Base-by-base conservation (phyloP, 352 stramenopile genomes). In the Nothophytophthora sp. region DNA sequence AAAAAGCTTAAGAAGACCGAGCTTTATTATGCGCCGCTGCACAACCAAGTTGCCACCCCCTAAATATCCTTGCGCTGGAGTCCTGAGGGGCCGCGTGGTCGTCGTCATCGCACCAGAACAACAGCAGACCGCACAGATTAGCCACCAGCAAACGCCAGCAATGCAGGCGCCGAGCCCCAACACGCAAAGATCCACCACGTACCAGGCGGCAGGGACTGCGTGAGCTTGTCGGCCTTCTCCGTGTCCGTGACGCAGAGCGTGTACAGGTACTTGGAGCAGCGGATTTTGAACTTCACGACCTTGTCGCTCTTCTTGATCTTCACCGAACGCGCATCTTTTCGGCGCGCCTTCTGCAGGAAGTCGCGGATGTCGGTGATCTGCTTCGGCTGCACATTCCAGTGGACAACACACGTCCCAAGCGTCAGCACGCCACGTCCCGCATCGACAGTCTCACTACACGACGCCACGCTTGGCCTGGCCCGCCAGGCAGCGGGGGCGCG, bases 211-310 rank as follows among this genome's bases (percentile, higher is more conserved):
- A 99, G 86, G 58, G 95, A 99, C 86, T 99, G 97, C 55, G 96
- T 99, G 53, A 99, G 92, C 88, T 99, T 99, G 73, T 99, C 96
- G 23, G 97, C 97, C 95, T 99, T 99, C 78, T 99, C 96, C 42
- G 86, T 90, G 83, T 99, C 97, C 36, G 88, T 96, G 47, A 99
- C 96, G 56, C 95, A 96, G 25, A 99, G 83, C 50, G 97, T 99
- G 88, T 99, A 99, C 66, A 99, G 86, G 76, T 99, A 98, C 76
- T 95, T 96, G 67, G 89, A 98, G 96, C 97, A 99, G 69, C 97
- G 95, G 76, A 99, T 99, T 91, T 99, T 99, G 90, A 99, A 99
- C 91, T 99, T 99, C 74, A 97, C 98, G 51, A 98, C 88, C 73
- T 92, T 78, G 63, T 89, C 81, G 60, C 88, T 90, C 93, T 99